phyloP scores from a whole-genome alignment of 257 asterid genomes.

The Ballota nigra region DNA sequence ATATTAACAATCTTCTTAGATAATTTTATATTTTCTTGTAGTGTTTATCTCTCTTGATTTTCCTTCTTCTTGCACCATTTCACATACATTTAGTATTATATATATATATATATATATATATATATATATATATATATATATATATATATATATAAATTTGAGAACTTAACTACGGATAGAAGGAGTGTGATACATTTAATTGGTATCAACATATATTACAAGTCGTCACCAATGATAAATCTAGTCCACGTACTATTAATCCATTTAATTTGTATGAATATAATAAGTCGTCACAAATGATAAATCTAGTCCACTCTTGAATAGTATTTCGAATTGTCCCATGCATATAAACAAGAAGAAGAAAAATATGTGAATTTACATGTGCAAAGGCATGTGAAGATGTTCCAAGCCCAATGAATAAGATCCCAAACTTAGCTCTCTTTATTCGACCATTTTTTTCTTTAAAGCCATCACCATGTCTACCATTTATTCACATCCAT shows the following conservation, averaged over 20 bases:
- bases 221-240: not conserved
- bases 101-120: too few species aligned
- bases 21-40: too few species aligned
- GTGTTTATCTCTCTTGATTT: too few species aligned
- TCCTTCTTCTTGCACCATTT: too few species aligned
- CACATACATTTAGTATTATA: too few species aligned
- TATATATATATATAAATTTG: too few species aligned
- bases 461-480: not conserved
- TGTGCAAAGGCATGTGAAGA: conserved; percentile 22
- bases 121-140: too few species aligned
- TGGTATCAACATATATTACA: not conserved
- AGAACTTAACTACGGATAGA: too few species aligned
- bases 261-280: not conserved
- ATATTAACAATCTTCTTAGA: too few species aligned
- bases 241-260: not conserved
- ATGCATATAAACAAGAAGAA: not conserved
- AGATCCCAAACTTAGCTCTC: not conserved
- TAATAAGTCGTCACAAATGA: not conserved
- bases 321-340: not conserved
- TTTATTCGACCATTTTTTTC: not conserved
- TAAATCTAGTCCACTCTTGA: conserved; percentile 5
- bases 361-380: conserved; percentile 11
- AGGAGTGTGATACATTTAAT: too few species aligned
- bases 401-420: conserved; percentile 13
- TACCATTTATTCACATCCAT: not conserved